Percentiles rank a stretch among this genome's conserved stretches.
Conservation (phyloP, 2,329 filamentous ascomycete species). For the Paramyrothecium sp. region DNA sequence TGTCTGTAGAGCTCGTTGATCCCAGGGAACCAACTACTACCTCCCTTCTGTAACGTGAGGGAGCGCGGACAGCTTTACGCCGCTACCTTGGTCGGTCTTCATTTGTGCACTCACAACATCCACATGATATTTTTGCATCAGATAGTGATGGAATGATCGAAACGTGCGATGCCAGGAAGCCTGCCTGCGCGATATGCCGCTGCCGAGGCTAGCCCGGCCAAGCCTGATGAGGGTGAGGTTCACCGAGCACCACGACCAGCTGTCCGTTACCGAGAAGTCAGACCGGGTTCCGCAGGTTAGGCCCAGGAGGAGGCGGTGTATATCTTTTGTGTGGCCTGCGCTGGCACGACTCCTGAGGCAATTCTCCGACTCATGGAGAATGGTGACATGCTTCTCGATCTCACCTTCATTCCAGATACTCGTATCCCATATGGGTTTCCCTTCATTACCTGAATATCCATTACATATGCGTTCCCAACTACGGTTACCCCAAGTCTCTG, state of each 20-base stretch:
- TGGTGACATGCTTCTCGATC: constrained; percentile 32
- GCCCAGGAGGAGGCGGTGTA: neutral
- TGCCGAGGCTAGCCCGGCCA: neutral
- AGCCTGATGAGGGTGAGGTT: neutral
- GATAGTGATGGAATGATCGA: no score
- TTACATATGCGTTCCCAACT: constrained; percentile 16
- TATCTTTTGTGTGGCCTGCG: neutral
- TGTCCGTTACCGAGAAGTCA: neutral
- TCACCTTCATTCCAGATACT: constrained; percentile 29
- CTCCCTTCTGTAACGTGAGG: no score
- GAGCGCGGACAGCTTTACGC: no score
- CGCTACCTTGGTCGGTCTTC: no score
- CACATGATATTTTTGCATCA: no score
- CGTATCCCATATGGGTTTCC: constrained; percentile 33
- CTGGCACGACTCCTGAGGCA: constrained; percentile 16
- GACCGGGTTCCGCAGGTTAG: neutral
- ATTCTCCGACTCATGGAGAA: constrained; percentile 29
- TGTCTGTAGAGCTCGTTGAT: no score
- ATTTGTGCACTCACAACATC: no score
- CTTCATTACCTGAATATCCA: constrained; percentile 24
- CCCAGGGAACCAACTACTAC: no score
- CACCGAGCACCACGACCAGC: neutral
- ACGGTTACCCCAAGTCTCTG: constrained; percentile 18
- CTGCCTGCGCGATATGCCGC: neutral
- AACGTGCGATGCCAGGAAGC: neutral